Base-by-base conservation (phyloP, 164 flowering plant species). In the Stephania yunnanensis region DNA sequence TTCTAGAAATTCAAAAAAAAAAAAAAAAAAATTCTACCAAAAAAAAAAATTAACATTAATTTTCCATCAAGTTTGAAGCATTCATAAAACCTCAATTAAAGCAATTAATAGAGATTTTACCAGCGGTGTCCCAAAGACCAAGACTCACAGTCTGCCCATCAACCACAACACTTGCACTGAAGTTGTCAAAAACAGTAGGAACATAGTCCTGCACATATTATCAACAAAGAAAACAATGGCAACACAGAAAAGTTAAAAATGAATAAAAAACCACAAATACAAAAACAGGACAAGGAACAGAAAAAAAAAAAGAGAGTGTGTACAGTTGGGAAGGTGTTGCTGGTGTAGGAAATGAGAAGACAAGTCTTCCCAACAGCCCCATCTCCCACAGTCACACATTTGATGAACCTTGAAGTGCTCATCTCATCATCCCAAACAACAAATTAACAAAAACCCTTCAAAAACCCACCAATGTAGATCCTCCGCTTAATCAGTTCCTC, bases 281-380 rank as follows among this genome's bases (percentile, higher is more conserved):
- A 52, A 10, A 55, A 1, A 46, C 64, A 74, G 29, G 42, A 36
- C 42, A 36, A 12, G 12, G n/a, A 53, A 31, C 11, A 17, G 64
- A 19, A 50, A 7, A 68, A 29, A 19, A 50, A 7, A 68, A 29
- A 68, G 20, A 70, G 15, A 72, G n/a, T 52, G 19, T 67, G 42
- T 85, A 89, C 93, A 76, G 88, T 85, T 7, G 93, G 92, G 80
- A 89, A 89, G 68, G 90, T 86, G 84, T 89, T 89, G 88, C 89
- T 86, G 20, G 92, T 89, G 87, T 89, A 89, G 71, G 92, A 89
- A 69, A 89, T 89, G 73, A 89, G 91, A 74, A 89, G 89, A 65
- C 91, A 87, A 9, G 92, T 89, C 81, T 89, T 89, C 64, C 92
- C 93, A 76, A 89, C 93, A 73, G 93, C 93, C 73, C 93, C 93